Evolutionary conservation across 371 early-diverging fungal species (phyloP).

Genomic region (Mortierella sp.): DNA sequence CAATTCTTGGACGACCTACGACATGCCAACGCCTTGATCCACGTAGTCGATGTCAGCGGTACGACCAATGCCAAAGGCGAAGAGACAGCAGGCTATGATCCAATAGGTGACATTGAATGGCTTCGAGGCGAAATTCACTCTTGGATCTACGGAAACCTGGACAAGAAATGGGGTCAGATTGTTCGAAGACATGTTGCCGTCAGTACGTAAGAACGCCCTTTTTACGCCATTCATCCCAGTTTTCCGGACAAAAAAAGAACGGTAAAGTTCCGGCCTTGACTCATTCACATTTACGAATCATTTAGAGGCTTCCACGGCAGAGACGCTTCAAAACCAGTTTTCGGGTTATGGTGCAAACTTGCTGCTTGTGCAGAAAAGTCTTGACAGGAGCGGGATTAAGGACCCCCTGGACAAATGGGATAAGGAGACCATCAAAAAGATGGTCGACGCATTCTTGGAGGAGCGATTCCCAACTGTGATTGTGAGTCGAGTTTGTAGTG

Average conservation of each 20-base stretch:
- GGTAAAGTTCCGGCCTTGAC: too few relatives aligned
- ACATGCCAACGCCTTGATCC: constrained; percentile 79
- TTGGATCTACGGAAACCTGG: constrained; percentile 78
- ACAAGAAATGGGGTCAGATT: constrained; percentile 72
- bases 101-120: constrained; percentile 86
- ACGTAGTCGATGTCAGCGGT: constrained; percentile 86
- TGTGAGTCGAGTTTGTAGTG: constrained; percentile 36
- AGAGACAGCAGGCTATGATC: constrained; percentile 83
- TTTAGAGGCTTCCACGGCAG: constrained; percentile 58
- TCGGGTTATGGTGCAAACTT: constrained; percentile 75
- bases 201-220: constrained; percentile 36
- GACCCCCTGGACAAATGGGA: constrained; percentile 73
- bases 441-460: constrained; percentile 77
- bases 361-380: constrained; percentile 59
- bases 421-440: constrained; percentile 59
- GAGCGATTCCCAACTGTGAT: constrained; percentile 84
- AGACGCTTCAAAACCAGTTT: constrained; percentile 69
- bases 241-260: too few relatives aligned
- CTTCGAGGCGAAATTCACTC: constrained; percentile 75
- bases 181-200: constrained; percentile 72
- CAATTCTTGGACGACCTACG: constrained; percentile 84
- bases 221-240: too few relatives aligned
- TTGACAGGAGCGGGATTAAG: constrained; percentile 66
- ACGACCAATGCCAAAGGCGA: constrained; percentile 83
- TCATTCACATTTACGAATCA: too few relatives aligned